Evolutionary conservation across 768 basidiomycete species (phyloP), one percentile per base, ranked within the genome.

Genomic region (Lactifluus volemus): DNA sequence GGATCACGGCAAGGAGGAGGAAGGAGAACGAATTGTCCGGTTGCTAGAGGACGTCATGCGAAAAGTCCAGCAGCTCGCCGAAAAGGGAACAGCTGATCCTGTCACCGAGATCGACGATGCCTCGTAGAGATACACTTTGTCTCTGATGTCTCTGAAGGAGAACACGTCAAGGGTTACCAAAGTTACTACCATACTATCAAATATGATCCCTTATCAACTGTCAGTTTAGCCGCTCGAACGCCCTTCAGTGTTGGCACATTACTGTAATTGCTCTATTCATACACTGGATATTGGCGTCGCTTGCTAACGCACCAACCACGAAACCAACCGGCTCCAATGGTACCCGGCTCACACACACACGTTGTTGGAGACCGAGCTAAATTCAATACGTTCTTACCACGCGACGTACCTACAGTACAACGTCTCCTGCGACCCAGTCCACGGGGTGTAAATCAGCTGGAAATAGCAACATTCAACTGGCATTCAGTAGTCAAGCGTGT

Each of bases 31-130:
- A 29, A 15, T 62, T 19, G 47, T 62, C 17, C 52, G 56, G 55
- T 53, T 62, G 32, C 51, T 62, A 19, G 61, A 58, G 47, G 61
- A 62, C 14, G 52, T 58, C 21, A 53, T 58, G 61, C 45, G n/a
- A 49, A 53, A 53, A 48, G 56, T 62, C 51, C 17, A 38, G 30
- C 25, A 8, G 38, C 56, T 58, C n/a, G 39, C 29, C 7, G 25
- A 53, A 5, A 30, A 47, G 19, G 56, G 17, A 25, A 9, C 48
- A 5, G 17, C 7, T 36, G 15, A 6, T 38, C 7, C 38, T 25
- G 17, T 55, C 9, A 34, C 54, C 34, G 49, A 45, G 39, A 55
- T 50, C 8, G 49, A 56, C 14, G 10, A 6, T 29, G 19, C 30
- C 48, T 47, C 52, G 19, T 60, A 54, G 47, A n/a, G 7, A 14